Percentiles rank a stretch among this genome's conserved stretches.
Conservation (phyloP, 305 asterid genomes). For the Petunia hybrid region DNA sequence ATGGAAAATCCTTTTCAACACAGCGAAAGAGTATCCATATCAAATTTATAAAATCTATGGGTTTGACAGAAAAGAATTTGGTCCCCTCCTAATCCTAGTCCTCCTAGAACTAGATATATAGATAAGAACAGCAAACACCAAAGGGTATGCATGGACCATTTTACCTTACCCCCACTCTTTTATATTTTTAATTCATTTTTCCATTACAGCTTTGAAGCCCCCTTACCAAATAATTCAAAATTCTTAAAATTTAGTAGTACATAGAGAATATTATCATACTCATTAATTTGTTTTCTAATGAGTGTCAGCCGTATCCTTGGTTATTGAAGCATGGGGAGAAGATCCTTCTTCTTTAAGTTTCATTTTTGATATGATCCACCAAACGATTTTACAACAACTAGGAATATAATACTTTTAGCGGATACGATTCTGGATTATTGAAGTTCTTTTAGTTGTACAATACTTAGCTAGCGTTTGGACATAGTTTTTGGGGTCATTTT, state of each 20-base stretch:
- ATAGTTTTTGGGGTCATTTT: no score
- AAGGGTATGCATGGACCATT: slow-evolving; percentile 29
- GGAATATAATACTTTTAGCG: no score
- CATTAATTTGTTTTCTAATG: background rate
- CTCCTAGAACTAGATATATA: slow-evolving; percentile 9
- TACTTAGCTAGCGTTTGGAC: no score
- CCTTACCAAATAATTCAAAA: no score
- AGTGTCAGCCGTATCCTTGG: background rate
- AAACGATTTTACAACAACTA: no score
- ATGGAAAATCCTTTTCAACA: background rate
- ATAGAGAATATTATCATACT: background rate
- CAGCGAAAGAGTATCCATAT: background rate
- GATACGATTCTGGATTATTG: no score
- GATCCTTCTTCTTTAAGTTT: background rate
- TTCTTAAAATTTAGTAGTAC: background rate
- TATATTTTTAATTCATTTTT: background rate
- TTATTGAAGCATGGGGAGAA: background rate
- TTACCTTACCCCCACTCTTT: background rate
- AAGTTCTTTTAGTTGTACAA: no score
- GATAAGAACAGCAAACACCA: slow-evolving; percentile 33
- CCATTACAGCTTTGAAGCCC: no score
- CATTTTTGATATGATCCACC: no score
- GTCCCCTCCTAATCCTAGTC: slow-evolving; percentile 13
- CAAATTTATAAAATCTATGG: slow-evolving; percentile 14
- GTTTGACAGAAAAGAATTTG: slow-evolving; percentile 3